Conservation (phyloP, 2,329 filamentous ascomycete genomes). For the Colletotrichum sp. region DNA sequence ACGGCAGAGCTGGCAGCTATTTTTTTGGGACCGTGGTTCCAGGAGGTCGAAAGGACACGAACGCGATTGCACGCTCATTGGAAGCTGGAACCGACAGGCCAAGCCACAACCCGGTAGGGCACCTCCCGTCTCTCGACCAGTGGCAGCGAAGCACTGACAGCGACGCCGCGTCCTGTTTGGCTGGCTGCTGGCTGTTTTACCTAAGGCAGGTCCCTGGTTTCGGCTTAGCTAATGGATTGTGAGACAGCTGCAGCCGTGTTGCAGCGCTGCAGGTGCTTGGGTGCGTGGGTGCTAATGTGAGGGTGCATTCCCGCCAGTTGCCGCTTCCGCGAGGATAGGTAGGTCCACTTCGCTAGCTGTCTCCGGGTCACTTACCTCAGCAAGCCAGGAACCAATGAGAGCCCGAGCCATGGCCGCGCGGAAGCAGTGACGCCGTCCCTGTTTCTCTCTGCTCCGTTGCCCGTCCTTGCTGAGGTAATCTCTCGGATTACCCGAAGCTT, state of each 20-base stretch:
- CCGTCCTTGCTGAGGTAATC: constrained; percentile 4
- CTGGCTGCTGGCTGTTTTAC: background rate
- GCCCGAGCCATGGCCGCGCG: background rate
- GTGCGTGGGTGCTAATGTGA: background rate
- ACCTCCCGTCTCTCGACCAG: background rate
- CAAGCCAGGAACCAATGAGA: background rate
- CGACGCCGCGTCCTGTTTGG: background rate
- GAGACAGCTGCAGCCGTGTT: background rate
- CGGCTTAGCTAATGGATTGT: background rate
- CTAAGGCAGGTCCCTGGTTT: background rate
- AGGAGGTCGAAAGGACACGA: constrained; percentile 28
- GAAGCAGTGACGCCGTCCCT: background rate
- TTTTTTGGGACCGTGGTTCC: background rate
- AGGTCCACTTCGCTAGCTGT: background rate
- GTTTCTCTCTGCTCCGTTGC: background rate
- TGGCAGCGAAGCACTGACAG: background rate
- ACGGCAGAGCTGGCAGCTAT: background rate
- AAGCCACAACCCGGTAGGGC: constrained; percentile 4
- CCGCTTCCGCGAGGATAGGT: background rate
- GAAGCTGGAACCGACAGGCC: constrained; percentile 16
- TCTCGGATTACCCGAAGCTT: background rate
- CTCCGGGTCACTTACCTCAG: background rate
- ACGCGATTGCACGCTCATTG: constrained; percentile 29
- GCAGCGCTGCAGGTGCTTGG: background rate
- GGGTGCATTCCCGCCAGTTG: background rate